Evolutionary conservation across 2,329 filamentous ascomycete species (phyloP).

Genomic region (Bipolaris cookei): DNA sequence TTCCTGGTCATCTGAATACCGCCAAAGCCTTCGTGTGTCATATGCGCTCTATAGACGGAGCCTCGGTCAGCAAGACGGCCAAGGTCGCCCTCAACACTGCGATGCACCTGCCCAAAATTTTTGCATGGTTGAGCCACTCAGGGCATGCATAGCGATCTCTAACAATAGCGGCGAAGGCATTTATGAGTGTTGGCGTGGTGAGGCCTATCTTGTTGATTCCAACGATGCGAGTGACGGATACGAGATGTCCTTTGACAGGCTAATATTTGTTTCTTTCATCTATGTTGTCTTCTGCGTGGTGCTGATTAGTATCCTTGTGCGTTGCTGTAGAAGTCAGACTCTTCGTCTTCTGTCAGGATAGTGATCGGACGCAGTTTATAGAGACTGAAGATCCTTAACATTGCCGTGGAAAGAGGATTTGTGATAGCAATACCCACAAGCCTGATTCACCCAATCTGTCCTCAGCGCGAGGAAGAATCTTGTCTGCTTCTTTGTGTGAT

Average conservation of each 20-base stretch:
- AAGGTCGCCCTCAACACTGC: neutral
- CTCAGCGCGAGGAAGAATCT: neutral
- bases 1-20: neutral
- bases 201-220: neutral
- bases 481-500: neutral
- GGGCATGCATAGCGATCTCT: neutral
- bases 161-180: neutral
- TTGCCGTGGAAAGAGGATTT: neutral
- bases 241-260: neutral
- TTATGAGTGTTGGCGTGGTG: neutral
- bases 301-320: neutral
- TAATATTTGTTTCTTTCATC: neutral
- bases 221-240: neutral
- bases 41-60: neutral
- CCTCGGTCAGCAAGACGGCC: neutral
- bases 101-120: neutral
- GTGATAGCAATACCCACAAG: neutral
- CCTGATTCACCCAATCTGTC: neutral
- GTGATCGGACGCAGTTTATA: neutral
- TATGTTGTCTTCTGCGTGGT: neutral
- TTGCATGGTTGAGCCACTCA: neutral
- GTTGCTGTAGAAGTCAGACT: neutral
- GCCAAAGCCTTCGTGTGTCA: neutral
- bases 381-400: neutral
- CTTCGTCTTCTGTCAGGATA: neutral